phyloP scores from a whole-genome alignment of 139 green algal genomes.

The Micractinium conductrix region DNA sequence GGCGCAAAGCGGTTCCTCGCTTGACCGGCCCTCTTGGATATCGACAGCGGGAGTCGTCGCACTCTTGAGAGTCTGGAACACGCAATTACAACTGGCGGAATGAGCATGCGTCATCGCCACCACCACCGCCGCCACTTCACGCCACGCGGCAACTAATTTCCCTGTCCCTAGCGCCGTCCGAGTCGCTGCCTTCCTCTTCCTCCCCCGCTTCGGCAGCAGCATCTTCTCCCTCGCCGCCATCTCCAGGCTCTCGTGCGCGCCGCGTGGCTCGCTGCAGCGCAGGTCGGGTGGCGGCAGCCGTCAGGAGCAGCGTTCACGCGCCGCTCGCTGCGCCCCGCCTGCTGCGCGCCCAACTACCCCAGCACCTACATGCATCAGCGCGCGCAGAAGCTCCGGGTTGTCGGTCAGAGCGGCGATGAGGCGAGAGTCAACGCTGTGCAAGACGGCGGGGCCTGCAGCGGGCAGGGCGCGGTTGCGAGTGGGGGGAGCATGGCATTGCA shows the following conservation, averaged over 20 bases:
- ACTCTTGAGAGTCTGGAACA: neutral
- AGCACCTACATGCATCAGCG: constrained; percentile 13
- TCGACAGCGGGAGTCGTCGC: neutral
- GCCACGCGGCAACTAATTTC: constrained; percentile 29
- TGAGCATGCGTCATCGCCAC: neutral
- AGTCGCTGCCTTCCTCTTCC: neutral
- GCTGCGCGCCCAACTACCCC: neutral
- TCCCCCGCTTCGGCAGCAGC: neutral
- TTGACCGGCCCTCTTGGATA: neutral
- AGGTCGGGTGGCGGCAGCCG: too few relatives aligned
- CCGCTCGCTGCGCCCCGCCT: neutral
- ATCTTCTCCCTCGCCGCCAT: neutral
- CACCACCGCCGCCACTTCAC: neutral
- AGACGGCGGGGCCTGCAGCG: constrained; percentile 25
- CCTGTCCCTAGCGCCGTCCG: neutral
- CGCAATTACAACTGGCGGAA: neutral
- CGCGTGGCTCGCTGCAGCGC: constrained; percentile 1
- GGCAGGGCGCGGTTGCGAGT: too few relatives aligned
- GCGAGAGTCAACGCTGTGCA: constrained; percentile 38
- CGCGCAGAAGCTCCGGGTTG: constrained; percentile 49
- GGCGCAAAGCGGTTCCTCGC: neutral
- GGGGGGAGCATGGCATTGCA: neutral
- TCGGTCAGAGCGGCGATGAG: constrained; percentile 51
- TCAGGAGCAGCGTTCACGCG: too few relatives aligned
- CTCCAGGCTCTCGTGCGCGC: neutral